A percentile compares a stretch with the other conserved stretches of the same genome.
Evolutionary conservation across 192 early-diverging fungal species (phyloP).

Genomic region (Coemansia sp.): DNA sequence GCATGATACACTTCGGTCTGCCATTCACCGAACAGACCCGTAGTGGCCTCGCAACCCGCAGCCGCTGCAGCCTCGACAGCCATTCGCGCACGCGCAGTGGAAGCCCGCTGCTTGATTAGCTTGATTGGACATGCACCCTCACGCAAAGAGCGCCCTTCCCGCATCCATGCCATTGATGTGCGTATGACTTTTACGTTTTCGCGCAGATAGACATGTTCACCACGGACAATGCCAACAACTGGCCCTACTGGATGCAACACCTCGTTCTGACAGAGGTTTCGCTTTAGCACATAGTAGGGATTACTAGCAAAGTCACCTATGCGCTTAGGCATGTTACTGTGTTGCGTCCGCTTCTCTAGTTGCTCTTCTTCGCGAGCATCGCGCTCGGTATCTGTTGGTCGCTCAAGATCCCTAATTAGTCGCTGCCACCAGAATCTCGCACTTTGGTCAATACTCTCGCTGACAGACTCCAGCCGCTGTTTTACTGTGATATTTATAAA

Average conservation of each 20-base stretch:
- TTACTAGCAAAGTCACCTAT: constrained; percentile 79
- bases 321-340: constrained; percentile 74
- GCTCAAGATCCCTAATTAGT: constrained; percentile 38
- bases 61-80: constrained; percentile 18
- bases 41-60: constrained; percentile 5
- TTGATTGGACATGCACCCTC: constrained; percentile 44
- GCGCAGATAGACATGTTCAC: constrained; percentile 79
- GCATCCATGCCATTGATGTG: constrained; percentile 64
- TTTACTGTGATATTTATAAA: constrained; percentile 39
- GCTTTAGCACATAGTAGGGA: constrained; percentile 74
- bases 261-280: constrained; percentile 80
- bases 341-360: constrained; percentile 41
- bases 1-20: constrained; percentile 74
- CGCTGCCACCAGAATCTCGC: constrained; percentile 43
- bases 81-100: constrained; percentile 12
- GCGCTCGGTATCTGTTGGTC: constrained; percentile 5
- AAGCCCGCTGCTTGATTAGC: constrained; percentile 15
- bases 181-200: constrained; percentile 61
- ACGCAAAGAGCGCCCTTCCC: constrained; percentile 46
- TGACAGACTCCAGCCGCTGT: constrained; percentile 42
- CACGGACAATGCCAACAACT: constrained; percentile 72
- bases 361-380: constrained; percentile 56
- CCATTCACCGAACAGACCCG: constrained; percentile 77
- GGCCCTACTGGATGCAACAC: constrained; percentile 69
- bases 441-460: constrained; percentile 8